Evolutionary conservation across 192 early-diverging fungal genomes (phyloP).

Genomic region (Coemansia sp.): DNA sequence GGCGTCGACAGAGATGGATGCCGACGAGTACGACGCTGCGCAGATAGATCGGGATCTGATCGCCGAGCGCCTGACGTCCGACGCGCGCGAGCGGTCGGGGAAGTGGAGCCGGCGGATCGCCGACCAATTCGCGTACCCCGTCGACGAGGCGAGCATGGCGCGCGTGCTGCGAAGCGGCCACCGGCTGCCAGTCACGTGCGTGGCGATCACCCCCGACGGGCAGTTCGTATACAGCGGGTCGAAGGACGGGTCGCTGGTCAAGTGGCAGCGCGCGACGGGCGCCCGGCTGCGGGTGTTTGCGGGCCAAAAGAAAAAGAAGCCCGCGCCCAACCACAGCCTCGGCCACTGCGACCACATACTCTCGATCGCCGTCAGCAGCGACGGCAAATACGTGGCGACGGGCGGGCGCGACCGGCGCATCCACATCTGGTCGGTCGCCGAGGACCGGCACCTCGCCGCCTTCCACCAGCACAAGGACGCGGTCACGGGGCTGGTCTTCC

Average conservation of each 20-base stretch:
- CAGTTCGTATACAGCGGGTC: slow-evolving; percentile 79
- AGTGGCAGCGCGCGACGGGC: slow-evolving; percentile 77
- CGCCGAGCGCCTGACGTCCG: slow-evolving; percentile 80
- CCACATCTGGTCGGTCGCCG: slow-evolving; percentile 87
- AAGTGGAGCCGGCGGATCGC: slow-evolving; percentile 44
- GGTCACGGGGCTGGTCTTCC: slow-evolving; percentile 84
- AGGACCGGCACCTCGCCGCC: slow-evolving; percentile 68
- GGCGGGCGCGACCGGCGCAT: slow-evolving; percentile 92
- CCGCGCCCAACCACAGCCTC: slow-evolving; percentile 54
- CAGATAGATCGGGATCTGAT: slow-evolving; percentile 94
- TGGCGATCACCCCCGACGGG: slow-evolving; percentile 71
- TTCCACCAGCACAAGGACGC: slow-evolving; percentile 95
- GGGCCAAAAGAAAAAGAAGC: slow-evolving; percentile 71
- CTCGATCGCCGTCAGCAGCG: slow-evolving; percentile 70
- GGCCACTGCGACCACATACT: slow-evolving; percentile 80
- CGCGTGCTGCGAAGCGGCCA: slow-evolving; percentile 58
- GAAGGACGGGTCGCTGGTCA: slow-evolving; percentile 93
- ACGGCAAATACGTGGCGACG: slow-evolving; percentile 74
- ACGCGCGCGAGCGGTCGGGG: slow-evolving; percentile 61
- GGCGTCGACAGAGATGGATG: slow-evolving; percentile 54
- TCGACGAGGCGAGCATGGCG: slow-evolving; percentile 27
- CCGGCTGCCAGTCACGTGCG: slow-evolving; percentile 78
- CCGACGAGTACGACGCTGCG: slow-evolving; percentile 84
- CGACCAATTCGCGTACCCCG: slow-evolving; percentile 19
- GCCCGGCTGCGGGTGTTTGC: slow-evolving; percentile 67